A percentile compares a stretch with the other conserved stretches of the same genome.
These are phyloP conservation scores for Rhizomucor pusillus DNA, from an alignment of 371 early-diverging fungal species.

Conservation along the genomic window DNA sequence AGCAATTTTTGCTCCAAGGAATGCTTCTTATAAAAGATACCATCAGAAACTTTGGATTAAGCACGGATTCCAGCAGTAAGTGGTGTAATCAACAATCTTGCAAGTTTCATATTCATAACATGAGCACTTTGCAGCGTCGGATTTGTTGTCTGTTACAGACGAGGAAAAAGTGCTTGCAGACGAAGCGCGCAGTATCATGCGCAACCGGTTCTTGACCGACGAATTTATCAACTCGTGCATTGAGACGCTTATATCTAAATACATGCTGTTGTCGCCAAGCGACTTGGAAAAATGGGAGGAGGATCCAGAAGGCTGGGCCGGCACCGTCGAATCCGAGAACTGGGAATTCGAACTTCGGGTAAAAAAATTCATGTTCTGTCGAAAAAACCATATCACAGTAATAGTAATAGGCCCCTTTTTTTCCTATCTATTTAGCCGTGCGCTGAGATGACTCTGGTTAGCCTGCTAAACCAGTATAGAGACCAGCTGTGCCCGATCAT, in stretches of 20 bases:
- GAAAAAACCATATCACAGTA: not conserved
- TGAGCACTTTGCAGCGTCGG: constrained; percentile 14
- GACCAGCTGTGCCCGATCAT: constrained; percentile 66
- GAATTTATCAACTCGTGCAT: constrained; percentile 62
- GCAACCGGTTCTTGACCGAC: constrained; percentile 67
- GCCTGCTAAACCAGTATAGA: constrained; percentile 65
- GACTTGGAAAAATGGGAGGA: constrained; percentile 83
- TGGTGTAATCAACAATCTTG: constrained; percentile 2
- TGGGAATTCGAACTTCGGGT: constrained; percentile 84
- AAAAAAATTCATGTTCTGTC: constrained; percentile 3
- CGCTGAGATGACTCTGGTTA: constrained; percentile 83
- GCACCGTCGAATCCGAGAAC: constrained; percentile 79
- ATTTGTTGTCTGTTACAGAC: constrained; percentile 33
- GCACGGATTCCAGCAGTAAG: constrained; percentile 26
- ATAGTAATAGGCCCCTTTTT: not conserved
- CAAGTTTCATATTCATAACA: too few relatives aligned
- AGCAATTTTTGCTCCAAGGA: constrained; percentile 63
- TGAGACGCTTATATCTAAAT: constrained; percentile 72
- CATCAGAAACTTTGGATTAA: constrained; percentile 60
- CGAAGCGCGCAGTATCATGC: constrained; percentile 58
- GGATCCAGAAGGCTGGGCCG: constrained; percentile 85
- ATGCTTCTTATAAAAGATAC: constrained; percentile 67
- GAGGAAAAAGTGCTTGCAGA: constrained; percentile 50
- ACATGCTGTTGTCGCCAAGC: constrained; percentile 64
- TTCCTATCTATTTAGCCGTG: constrained; percentile 56